A percentile compares a stretch with the other conserved stretches of the same genome.
Evolutionary conservation across 148 eudicot species (phyloP).

Genomic region (Camellia sinensis): DNA sequence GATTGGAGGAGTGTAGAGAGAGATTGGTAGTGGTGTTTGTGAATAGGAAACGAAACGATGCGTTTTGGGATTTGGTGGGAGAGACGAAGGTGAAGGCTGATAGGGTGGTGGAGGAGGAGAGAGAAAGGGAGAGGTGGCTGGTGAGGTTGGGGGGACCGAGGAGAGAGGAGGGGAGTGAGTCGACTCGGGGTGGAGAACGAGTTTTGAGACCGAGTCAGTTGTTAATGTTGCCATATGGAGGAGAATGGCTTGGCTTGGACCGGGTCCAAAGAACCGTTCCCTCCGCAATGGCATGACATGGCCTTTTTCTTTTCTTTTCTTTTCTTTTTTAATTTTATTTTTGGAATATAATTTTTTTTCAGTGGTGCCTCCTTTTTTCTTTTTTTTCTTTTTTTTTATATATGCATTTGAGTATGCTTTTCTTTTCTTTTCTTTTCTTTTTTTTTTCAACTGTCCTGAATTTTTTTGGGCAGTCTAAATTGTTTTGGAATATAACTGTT

Average conservation of each 20-base stretch:
- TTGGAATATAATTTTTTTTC: too few species aligned
- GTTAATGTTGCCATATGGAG: constrained; percentile 12
- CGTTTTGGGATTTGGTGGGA: constrained; percentile 53
- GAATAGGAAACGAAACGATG: constrained; percentile 54
- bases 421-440: too few species aligned
- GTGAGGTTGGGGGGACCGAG: constrained; percentile 17
- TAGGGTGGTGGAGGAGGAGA: constrained; percentile 23
- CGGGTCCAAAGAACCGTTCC: background rate
- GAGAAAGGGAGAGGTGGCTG: constrained; percentile 32
- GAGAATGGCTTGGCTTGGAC: background rate
- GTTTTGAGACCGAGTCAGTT: constrained; percentile 18
- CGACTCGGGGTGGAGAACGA: constrained; percentile 27
- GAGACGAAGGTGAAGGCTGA: constrained; percentile 21
- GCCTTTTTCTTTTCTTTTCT: too few species aligned
- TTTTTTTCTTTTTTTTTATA: too few species aligned
- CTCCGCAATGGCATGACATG: constrained; percentile 14
- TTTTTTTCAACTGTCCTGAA: too few species aligned
- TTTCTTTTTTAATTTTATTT: too few species aligned
- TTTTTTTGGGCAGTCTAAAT: too few species aligned
- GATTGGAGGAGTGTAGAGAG: constrained; percentile 39
- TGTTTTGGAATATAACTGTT: too few species aligned
- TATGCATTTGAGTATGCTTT: too few species aligned
- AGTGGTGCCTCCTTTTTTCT: too few species aligned
- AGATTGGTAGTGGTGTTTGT: constrained; percentile 44
- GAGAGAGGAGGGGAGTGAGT: constrained; percentile 16